A percentile compares a stretch with the other conserved stretches of the same genome.
Conservation (phyloP, 257 asterid genomes). For the Echites panduratus region DNA sequence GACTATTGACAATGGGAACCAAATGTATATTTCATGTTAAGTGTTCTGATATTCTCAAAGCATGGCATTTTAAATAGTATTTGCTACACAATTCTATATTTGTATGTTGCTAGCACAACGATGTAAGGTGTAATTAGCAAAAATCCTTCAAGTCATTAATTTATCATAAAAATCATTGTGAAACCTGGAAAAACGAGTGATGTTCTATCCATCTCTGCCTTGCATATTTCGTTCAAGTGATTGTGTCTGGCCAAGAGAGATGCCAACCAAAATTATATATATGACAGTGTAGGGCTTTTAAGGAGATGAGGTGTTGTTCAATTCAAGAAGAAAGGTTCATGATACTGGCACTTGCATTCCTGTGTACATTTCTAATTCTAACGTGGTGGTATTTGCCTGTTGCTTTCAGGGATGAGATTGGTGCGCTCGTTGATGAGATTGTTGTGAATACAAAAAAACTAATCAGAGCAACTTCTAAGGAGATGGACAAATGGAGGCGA, state of each 20-base stretch:
- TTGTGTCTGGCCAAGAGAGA: not conserved
- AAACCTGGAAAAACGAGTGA: not conserved
- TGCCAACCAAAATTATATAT: not conserved
- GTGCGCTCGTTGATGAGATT: slow-evolving; percentile 28
- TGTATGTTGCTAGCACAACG: not conserved
- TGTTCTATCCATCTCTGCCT: not conserved
- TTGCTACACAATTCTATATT: not conserved
- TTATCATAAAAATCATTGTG: not conserved
- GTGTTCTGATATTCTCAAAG: not conserved
- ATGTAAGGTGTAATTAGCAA: not conserved
- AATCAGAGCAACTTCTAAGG: slow-evolving; percentile 35
- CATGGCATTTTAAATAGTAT: not conserved
- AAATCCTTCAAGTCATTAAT: not conserved
- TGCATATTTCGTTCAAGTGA: not conserved
- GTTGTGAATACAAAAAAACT: slow-evolving; percentile 28
- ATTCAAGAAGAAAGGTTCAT: not conserved
- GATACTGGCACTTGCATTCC: not conserved
- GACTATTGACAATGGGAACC: no score
- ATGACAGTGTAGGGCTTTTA: not conserved
- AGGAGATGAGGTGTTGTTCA: not conserved
- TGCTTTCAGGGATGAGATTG: slow-evolving; percentile 31
- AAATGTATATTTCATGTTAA: not conserved
- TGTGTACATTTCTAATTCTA: not conserved
- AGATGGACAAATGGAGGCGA: slow-evolving; percentile 40
- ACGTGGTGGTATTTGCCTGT: not conserved